Evolutionary conservation across 2,329 filamentous ascomycete species (phyloP), one percentile per base, ranked within the genome.

Genomic region (Arthrobotrys iridis): DNA sequence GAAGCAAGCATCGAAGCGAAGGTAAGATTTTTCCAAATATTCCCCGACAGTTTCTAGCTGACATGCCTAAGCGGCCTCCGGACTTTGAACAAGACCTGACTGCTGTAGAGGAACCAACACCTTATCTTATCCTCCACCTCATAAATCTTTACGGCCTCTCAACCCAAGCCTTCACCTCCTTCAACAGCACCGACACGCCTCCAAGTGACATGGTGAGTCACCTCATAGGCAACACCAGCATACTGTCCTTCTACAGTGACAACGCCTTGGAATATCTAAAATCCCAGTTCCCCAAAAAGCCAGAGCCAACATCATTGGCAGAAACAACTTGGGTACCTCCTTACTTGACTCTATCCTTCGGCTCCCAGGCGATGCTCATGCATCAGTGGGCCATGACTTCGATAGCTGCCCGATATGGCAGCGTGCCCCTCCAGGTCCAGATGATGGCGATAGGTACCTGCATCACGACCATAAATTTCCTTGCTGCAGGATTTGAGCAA

Each of bases 371-470:
- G 6, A 75, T 75, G 71, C 48, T 75, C 6, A 40, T 75, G 11
- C 52, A 41, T 20, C 71, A 75, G 24, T 75, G 71, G 71, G 71
- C 71, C 0, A 40, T 75, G 20, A 59, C 57, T 4, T 58, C 71
- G 18, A 37, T 68, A n/a, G 20, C 62, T 1, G 63, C 57, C 2
- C 40, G 33, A 13, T 37, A 30, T 13, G 63, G 33, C 4, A 46
- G 30, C 3, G 15, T 75, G 5, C 57, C 71, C 5, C 18, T 4
- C 1, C 28, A 50, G 10, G 37, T 75, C 20, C 45, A 59, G 15
- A 13, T 1, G 1, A 13, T 64, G 4, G 41, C 71, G 10, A 13
- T 75, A 18, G 50, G 50, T 10, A 33, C 52, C 18, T 75, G 57
- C n/a, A 20, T 58, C 11, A 58, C 58, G 18, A 45, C 71, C 10